phyloP scores from a whole-genome alignment of 768 basidiomycete species.

The Naganishia randhawae region DNA sequence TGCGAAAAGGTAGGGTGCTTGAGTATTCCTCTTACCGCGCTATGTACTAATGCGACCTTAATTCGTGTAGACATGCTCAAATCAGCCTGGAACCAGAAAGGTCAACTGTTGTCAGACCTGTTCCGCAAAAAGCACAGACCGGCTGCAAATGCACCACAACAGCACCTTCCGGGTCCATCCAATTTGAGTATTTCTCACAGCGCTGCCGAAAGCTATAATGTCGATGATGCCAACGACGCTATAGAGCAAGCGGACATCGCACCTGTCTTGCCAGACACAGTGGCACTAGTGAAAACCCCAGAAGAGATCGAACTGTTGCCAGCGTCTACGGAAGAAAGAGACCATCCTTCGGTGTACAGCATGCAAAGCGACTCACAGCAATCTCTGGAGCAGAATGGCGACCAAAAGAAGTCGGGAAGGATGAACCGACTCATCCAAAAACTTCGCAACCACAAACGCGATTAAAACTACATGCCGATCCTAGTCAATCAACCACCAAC shows the following conservation, averaged over 20 bases:
- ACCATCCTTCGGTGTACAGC: not conserved
- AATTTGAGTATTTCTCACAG: slow-evolving; percentile 6
- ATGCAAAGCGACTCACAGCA: slow-evolving; percentile 1
- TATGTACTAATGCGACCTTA: not conserved
- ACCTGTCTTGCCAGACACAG: slow-evolving; percentile 8
- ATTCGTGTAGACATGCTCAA: slow-evolving; percentile 30
- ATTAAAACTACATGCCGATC: not conserved
- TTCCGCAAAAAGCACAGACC: slow-evolving; percentile 29
- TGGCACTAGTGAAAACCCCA: slow-evolving; percentile 3
- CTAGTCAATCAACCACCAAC: no score
- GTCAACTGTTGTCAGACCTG: slow-evolving; percentile 39
- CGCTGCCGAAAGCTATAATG: not conserved
- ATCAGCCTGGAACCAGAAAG: slow-evolving; percentile 45
- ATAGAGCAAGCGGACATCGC: not conserved
- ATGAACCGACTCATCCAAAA: slow-evolving; percentile 16
- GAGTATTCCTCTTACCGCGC: not conserved
- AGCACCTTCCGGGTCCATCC: not conserved
- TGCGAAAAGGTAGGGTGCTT: slow-evolving; percentile 43
- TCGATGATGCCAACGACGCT: not conserved
- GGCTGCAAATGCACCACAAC: not conserved
- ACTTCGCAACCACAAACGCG: slow-evolving; percentile 3
- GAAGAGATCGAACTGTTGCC: not conserved
- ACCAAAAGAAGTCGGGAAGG: slow-evolving; percentile 8
- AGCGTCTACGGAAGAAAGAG: not conserved
- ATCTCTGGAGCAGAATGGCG: not conserved